These are phyloP conservation scores for Euphrasia confusa DNA, from an alignment of 257 asterid species.

Conservation along the genomic window DNA sequence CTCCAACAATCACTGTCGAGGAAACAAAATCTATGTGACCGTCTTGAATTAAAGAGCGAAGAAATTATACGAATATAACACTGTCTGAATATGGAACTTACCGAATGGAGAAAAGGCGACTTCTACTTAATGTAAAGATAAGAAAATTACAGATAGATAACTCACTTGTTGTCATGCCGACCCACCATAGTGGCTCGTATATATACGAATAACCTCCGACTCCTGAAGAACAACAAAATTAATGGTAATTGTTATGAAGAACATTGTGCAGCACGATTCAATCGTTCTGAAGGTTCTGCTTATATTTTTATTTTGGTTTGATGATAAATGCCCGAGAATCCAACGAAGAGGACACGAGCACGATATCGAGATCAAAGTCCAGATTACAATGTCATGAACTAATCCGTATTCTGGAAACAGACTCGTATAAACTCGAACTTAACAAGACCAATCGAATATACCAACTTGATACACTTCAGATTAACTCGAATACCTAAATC, in stretches of 20 bases:
- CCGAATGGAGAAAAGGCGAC: neutral
- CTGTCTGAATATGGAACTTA: neutral
- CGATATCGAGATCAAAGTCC: neutral
- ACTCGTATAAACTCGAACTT: neutral
- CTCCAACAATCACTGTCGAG: slow-evolving; percentile 84
- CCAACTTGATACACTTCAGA: neutral
- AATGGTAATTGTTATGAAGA: neutral
- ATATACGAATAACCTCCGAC: slow-evolving; percentile 84
- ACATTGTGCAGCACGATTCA: neutral
- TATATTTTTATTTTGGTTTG: neutral
- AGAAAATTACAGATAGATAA: slow-evolving; percentile 22
- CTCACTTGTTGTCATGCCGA: slow-evolving; percentile 87
- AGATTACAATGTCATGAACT: slow-evolving; percentile 11
- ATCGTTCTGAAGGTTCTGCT: neutral
- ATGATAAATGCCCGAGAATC: neutral
- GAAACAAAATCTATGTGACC: slow-evolving; percentile 19
- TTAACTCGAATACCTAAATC: neutral
- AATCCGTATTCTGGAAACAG: neutral
- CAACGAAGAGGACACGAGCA: neutral
- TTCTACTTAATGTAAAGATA: slow-evolving; percentile 2
- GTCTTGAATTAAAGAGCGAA: neutral
- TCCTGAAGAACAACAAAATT: slow-evolving; percentile 41
- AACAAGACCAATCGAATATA: neutral
- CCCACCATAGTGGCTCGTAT: slow-evolving; percentile 89
- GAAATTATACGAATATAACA: neutral